Conservation (phyloP, 2,329 filamentous ascomycete genomes). For the Neodidymelliopsis sp. region DNA sequence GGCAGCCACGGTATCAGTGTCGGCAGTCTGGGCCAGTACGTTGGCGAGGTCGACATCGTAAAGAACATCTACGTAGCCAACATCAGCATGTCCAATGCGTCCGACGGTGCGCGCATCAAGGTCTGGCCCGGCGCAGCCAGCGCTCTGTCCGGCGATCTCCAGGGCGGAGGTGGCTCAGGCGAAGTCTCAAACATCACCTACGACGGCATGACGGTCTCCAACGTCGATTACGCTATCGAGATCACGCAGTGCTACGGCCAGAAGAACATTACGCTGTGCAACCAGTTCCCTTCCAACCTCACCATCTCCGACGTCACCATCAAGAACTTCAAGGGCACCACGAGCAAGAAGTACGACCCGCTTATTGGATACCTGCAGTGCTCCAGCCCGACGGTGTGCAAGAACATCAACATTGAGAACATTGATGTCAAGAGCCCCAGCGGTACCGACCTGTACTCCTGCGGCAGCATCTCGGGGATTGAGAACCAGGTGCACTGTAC, state of each 20-base stretch:
- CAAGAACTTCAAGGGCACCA: conserved; percentile 64
- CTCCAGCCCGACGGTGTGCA: conserved; percentile 56
- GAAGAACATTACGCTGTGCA: conserved; percentile 68
- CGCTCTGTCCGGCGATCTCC: conserved; percentile 65
- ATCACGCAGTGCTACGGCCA: conserved; percentile 72
- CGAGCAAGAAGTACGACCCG: conserved; percentile 54
- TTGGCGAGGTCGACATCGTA: conserved; percentile 69
- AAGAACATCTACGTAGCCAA: conserved; percentile 66
- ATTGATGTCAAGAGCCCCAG: conserved; percentile 58
- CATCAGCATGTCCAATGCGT: conserved; percentile 50
- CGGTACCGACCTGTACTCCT: conserved; percentile 54
- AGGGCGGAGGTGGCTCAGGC: conserved; percentile 70
- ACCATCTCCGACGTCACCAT: conserved; percentile 65
- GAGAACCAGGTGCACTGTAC: conserved; percentile 43
- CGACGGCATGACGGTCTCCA: conserved; percentile 65
- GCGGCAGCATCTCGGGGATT: conserved; percentile 50
- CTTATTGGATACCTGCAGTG: conserved; percentile 55
- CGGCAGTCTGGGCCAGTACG: conserved; percentile 75
- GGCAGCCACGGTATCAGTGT: conserved; percentile 76
- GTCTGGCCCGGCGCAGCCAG: conserved; percentile 70
- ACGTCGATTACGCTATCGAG: conserved; percentile 71
- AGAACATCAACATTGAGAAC: conserved; percentile 55
- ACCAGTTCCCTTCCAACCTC: conserved; percentile 63
- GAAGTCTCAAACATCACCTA: conserved; percentile 72
- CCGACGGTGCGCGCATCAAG: conserved; percentile 75